Base-by-base conservation (phyloP, 352 stramenopile species). In the Hyphochytrium catenoides region DNA sequence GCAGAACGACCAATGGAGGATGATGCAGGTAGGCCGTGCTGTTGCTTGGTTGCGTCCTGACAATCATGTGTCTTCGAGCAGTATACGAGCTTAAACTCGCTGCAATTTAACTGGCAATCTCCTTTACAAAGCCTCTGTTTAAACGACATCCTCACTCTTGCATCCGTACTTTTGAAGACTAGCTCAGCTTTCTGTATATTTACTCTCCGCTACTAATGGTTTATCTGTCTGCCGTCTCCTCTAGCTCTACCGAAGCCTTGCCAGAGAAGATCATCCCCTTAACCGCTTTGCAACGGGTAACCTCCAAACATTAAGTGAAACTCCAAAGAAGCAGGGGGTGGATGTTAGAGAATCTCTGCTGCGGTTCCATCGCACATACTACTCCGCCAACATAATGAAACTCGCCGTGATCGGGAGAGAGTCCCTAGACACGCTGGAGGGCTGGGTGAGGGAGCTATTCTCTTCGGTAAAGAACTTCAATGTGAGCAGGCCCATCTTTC, bases 271-370 rank as follows among this genome's bases (percentile, higher is more conserved):
- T 20, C 78, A 91, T 48, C 60, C 70, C 12, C 90, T 79, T 52
- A 56, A 62, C 44, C 81, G 83, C 36, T 93, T 91, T 51, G 74
- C 73, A n/a, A 82, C 66, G 18, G 78, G 78, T 4, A 89, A 90
- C 59, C 29, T 77, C 14, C 52, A 76, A 37, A 81, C 72, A 23
- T 55, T 91, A 1, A 41, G 56, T 7, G 49, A 57, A 25, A 47
- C 33, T 9, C 60, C 62, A 0, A 54, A 41, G 20, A 41, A 46
- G 1, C 38, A 50, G 6, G 57, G 54, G 3, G 39, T 75, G 18
- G 61, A 79, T 24, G 59, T 79, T 28, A 62, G 73, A 26, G 55
- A 64, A 8, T 51, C 56, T 18, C 40, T 92, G 26, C 41, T 89
- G 0, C 56, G 67, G 2, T 91, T 93, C 46, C 66, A 92, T 52